phyloP scores from a whole-genome alignment of 1,284 basidiomycete genomes.

The Leccinum subatratum region DNA sequence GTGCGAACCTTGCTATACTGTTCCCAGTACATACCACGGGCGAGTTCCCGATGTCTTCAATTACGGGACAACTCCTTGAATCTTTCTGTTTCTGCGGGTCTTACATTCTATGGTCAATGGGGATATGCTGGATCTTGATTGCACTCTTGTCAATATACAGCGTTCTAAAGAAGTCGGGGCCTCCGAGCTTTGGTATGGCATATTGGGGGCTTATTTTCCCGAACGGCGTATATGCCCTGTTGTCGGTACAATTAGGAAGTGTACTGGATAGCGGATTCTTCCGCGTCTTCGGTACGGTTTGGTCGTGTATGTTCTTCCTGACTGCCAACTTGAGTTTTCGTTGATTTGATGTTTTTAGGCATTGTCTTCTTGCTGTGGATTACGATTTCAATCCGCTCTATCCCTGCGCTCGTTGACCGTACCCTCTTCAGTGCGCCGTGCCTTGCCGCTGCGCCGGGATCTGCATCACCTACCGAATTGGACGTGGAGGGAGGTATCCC shows the following conservation, averaged over 20 bases:
- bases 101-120: conserved; percentile 44
- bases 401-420: conserved; percentile 41
- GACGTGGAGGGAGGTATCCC: conserved; percentile 15
- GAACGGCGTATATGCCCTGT: conserved; percentile 45
- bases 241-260: conserved; percentile 42
- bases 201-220: conserved; percentile 53
- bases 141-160: conserved; percentile 35
- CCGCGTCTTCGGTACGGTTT: conserved; percentile 37
- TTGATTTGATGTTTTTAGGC: conserved; percentile 20
- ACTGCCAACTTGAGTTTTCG: neutral
- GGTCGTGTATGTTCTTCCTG: conserved; percentile 28
- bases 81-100: conserved; percentile 39
- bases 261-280: conserved; percentile 46
- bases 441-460: conserved; percentile 18
- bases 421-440: conserved; percentile 44
- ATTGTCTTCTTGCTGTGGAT: conserved; percentile 47
- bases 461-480: neutral
- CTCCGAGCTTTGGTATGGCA: conserved; percentile 38
- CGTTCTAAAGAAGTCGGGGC: conserved; percentile 25
- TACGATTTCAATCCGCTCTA: conserved; percentile 38
- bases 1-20: conserved; percentile 39
- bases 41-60: conserved; percentile 30
- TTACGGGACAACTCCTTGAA: conserved; percentile 38
- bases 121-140: conserved; percentile 42
- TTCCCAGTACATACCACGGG: conserved; percentile 36